Conservation (phyloP, 1,284 basidiomycete genomes). For the Schizophyllum commune region DNA sequence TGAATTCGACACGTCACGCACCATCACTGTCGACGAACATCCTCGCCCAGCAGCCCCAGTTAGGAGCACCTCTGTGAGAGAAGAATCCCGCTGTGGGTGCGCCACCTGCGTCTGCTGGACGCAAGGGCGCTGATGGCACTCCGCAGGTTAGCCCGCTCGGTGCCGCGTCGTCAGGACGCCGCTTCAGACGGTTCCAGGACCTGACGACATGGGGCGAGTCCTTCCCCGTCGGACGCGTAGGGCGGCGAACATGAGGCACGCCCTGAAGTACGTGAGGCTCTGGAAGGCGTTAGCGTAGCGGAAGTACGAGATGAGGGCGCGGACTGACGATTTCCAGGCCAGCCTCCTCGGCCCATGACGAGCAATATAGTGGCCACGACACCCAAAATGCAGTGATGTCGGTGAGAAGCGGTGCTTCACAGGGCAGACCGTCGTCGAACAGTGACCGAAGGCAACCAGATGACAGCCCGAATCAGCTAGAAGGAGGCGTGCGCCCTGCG, state of each 20-base stretch:
- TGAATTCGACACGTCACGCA: neutral
- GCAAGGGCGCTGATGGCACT: neutral
- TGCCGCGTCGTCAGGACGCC: neutral
- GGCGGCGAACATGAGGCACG: neutral
- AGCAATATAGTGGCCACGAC: neutral
- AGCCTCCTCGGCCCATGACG: neutral
- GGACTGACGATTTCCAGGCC: no score
- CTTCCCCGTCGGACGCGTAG: neutral
- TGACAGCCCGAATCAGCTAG: neutral
- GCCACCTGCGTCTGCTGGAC: neutral
- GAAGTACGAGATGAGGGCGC: neutral
- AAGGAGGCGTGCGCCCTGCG: no score
- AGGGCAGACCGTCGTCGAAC: neutral
- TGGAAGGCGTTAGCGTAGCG: neutral
- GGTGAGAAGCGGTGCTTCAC: neutral
- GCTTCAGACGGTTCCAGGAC: neutral
- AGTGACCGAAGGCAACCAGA: neutral
- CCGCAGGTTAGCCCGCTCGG: neutral
- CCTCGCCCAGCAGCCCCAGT: no score
- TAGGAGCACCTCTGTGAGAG: no score
- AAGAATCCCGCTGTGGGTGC: no score
- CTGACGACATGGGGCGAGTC: neutral
- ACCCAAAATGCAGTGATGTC: neutral
- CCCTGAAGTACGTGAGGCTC: neutral
- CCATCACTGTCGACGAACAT: no score